These are phyloP conservation scores for Acanthamoeba healyi DNA, from an alignment of 208 protist genomes.

Conservation along the genomic window DNA sequence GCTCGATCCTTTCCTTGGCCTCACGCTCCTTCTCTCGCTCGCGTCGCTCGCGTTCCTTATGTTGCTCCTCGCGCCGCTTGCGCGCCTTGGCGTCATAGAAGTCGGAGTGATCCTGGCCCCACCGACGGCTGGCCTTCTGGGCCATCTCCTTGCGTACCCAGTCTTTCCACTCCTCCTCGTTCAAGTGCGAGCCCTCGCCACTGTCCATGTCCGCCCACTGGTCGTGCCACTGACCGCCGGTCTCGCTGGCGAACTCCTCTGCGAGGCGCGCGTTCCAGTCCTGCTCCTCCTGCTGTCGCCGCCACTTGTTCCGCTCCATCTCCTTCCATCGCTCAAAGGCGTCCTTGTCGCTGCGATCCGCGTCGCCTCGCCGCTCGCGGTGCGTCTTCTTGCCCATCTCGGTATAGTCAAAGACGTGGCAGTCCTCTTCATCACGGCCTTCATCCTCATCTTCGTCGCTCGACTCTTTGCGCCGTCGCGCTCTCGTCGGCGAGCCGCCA, in stretches of 20 bases:
- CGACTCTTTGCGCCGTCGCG: not conserved
- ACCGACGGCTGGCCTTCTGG: not conserved
- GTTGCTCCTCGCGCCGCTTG: conserved; percentile 1
- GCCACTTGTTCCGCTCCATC: conserved; percentile 50
- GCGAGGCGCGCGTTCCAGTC: not conserved
- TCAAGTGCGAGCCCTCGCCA: not conserved
- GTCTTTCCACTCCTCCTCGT: conserved; percentile 47
- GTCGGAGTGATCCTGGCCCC: conserved; percentile 29
- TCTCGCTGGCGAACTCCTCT: not conserved
- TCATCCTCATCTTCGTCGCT: not conserved
- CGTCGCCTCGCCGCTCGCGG: not conserved
- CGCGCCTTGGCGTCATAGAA: conserved; percentile 41
- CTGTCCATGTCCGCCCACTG: not conserved
- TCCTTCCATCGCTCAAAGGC: conserved; percentile 57
- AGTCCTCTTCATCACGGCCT: not conserved
- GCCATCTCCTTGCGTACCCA: conserved; percentile 35
- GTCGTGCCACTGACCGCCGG: not conserved
- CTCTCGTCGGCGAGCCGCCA: not conserved
- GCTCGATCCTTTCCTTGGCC: not conserved
- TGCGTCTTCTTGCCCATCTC: not conserved
- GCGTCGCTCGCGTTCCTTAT: not conserved
- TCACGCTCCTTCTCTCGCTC: conserved; percentile 1
- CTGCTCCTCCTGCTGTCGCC: conserved; percentile 11
- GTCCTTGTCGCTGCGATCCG: not conserved
- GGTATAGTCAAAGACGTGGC: conserved; percentile 24